Evolutionary conservation across 257 asterid genomes (phyloP).

Genomic region (Nicotiana noctiflora): DNA sequence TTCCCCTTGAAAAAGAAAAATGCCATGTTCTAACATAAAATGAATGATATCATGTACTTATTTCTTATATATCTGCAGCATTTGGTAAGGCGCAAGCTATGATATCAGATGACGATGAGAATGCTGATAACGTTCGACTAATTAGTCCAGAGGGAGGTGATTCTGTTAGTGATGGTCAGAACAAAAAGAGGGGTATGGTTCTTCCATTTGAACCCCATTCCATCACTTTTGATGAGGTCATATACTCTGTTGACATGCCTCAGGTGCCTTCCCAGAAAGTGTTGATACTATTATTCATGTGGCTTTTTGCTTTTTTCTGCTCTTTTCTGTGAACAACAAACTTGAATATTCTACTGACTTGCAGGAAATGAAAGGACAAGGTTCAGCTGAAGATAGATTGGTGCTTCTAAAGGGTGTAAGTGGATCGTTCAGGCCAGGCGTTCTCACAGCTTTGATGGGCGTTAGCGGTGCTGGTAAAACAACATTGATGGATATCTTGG

Average conservation of each 20-base stretch:
- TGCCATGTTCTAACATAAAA: background rate
- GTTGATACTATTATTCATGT: background rate
- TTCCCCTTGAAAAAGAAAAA: background rate
- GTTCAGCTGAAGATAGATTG: slow-evolving; percentile 40
- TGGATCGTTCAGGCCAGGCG: slow-evolving; percentile 62
- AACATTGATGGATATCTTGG: slow-evolving; percentile 64
- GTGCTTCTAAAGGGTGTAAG: slow-evolving; percentile 53
- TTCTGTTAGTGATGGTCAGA: slow-evolving; percentile 23
- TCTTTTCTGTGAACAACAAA: background rate
- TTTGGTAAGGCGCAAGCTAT: slow-evolving; percentile 40
- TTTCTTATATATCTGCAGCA: slow-evolving; percentile 34
- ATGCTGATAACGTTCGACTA: background rate
- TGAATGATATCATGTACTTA: background rate
- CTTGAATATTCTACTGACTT: background rate
- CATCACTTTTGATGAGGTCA: slow-evolving; percentile 58
- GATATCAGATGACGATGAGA: slow-evolving; percentile 26
- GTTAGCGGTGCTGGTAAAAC: slow-evolving; percentile 80
- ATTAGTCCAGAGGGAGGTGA: slow-evolving; percentile 13
- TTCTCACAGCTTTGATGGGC: slow-evolving; percentile 67
- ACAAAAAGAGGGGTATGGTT: slow-evolving; percentile 54
- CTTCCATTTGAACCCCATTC: slow-evolving; percentile 94
- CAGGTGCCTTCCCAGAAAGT: slow-evolving; percentile 26
- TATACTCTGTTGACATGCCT: slow-evolving; percentile 93
- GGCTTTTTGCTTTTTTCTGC: background rate
- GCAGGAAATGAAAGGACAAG: slow-evolving; percentile 63